Conservation (phyloP, 2,329 filamentous ascomycete genomes). For the Exutisphaerella laricina region DNA sequence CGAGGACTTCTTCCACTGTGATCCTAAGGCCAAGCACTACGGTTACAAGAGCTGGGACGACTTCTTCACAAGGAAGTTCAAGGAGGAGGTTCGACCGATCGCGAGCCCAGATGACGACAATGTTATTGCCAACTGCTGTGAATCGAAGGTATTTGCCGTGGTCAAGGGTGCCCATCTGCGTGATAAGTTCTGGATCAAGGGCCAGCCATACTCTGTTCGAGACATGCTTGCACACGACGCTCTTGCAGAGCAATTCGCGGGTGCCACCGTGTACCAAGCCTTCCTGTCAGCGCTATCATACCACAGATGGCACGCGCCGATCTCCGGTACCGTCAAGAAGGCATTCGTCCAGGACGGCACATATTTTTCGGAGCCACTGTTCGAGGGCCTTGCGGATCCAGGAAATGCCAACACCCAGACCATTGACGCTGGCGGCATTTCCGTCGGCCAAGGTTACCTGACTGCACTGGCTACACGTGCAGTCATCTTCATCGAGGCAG, state of each 20-base stretch:
- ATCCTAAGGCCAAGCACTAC: slow-evolving; percentile 49
- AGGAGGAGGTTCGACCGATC: slow-evolving; percentile 53
- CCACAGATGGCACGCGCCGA: slow-evolving; percentile 67
- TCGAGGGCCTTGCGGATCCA: slow-evolving; percentile 41
- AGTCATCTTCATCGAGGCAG: slow-evolving; percentile 64
- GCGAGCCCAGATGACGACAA: slow-evolving; percentile 50
- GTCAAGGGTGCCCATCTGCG: slow-evolving; percentile 48
- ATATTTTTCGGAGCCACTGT: slow-evolving; percentile 60
- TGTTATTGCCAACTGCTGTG: slow-evolving; percentile 59
- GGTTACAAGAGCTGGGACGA: slow-evolving; percentile 65
- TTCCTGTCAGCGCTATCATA: slow-evolving; percentile 64
- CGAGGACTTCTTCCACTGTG: slow-evolving; percentile 56
- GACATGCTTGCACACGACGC: slow-evolving; percentile 50
- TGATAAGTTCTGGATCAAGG: slow-evolving; percentile 64
- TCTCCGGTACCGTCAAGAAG: slow-evolving; percentile 55
- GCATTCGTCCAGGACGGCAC: slow-evolving; percentile 58
- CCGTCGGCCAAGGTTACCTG: slow-evolving; percentile 56
- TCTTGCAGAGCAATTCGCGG: slow-evolving; percentile 51
- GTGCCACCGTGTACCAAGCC: slow-evolving; percentile 64
- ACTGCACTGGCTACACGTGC: slow-evolving; percentile 63
- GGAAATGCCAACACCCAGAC: slow-evolving; percentile 26
- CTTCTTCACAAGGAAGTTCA: slow-evolving; percentile 61
- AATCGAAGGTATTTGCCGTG: slow-evolving; percentile 55
- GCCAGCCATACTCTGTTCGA: slow-evolving; percentile 56
- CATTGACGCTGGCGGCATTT: slow-evolving; percentile 43